Conservation (phyloP, 208 protist species). For the Trypanosoma caninum region DNA sequence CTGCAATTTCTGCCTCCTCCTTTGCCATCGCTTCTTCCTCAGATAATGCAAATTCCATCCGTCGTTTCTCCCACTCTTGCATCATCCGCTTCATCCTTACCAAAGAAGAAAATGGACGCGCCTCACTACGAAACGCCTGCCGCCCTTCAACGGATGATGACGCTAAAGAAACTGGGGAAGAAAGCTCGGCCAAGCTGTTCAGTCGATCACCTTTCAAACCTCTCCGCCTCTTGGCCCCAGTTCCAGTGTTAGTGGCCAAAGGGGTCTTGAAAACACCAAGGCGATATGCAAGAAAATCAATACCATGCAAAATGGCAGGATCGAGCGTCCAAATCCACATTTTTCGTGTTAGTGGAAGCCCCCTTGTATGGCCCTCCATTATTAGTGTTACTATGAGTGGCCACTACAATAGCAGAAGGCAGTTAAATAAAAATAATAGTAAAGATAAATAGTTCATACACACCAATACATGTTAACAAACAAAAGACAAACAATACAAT, state of each 20-base stretch:
- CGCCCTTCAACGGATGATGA: background rate
- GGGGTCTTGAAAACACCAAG: constrained; percentile 17
- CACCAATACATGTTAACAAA: no score
- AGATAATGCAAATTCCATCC: background rate
- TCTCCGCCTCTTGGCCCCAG: background rate
- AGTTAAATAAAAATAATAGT: no score
- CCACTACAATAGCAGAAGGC: no score
- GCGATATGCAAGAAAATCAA: constrained; percentile 31
- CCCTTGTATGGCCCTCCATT: no score
- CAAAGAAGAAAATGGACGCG: constrained; percentile 26
- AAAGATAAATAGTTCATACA: no score
- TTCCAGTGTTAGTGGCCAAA: background rate
- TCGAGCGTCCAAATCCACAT: constrained; percentile 27
- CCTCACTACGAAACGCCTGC: background rate
- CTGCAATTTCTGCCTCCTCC: constrained; percentile 16
- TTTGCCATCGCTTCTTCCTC: constrained; percentile 8
- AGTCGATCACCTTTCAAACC: background rate
- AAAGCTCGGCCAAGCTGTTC: constrained; percentile 9
- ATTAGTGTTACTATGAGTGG: no score
- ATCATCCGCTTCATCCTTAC: constrained; percentile 30
- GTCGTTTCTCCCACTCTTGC: constrained; percentile 18
- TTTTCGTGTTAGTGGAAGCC: no score
- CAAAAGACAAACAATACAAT: no score
- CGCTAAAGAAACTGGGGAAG: background rate
- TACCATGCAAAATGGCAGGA: constrained; percentile 10